Evolutionary conservation across 345 rosid species (phyloP).

Genomic region (Populus deltoides): DNA sequence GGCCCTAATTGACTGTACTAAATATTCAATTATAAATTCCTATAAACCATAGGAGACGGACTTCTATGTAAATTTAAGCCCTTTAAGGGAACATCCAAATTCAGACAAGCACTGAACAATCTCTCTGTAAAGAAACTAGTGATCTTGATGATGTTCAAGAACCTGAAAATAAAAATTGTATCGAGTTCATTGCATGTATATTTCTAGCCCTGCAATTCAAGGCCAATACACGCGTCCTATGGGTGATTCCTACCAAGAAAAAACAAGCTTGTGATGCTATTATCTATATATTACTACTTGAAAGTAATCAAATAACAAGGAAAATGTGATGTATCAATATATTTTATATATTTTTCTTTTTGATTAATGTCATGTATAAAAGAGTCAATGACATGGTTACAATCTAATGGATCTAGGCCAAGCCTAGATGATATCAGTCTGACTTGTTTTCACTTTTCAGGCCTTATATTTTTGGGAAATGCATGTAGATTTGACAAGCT

Average conservation of each 20-base stretch:
- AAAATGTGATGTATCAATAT: no score
- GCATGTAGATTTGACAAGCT: no score
- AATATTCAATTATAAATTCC: not conserved
- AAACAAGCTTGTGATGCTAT: not conserved
- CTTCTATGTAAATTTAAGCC: not conserved
- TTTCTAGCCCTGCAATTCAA: not conserved
- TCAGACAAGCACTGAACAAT: not conserved
- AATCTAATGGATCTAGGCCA: no score
- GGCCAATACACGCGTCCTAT: no score
- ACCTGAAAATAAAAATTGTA: not conserved
- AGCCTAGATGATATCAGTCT: fast-evolving
- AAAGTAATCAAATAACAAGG: not conserved
- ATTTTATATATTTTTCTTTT: no score
- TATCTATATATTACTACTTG: not conserved
- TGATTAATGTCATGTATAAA: no score
- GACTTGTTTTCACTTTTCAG: fast-evolving
- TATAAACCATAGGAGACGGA: not conserved
- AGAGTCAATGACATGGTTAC: fast-evolving
- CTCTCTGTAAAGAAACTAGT: not conserved
- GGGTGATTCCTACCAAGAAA: no score
- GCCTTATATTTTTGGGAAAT: fast-evolving
- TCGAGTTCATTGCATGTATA: not conserved
- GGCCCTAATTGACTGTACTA: slow-evolving; percentile 9
- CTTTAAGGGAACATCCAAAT: not conserved
- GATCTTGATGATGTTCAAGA: not conserved